Conservation (phyloP, 2,329 filamentous ascomycete genomes). For the Bipolaris oryzae region DNA sequence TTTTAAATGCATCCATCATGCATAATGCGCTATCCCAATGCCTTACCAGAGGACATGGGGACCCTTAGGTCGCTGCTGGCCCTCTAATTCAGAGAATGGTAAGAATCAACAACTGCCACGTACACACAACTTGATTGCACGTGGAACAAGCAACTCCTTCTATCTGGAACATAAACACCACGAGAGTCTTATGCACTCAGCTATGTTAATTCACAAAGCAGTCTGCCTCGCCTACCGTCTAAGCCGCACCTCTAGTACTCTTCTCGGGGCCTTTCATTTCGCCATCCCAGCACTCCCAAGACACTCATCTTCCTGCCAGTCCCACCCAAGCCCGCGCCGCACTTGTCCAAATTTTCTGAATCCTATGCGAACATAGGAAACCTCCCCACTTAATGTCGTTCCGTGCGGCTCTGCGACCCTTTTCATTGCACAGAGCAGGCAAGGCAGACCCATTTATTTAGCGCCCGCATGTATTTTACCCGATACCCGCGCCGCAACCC, state of each 20-base stretch:
- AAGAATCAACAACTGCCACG: not conserved
- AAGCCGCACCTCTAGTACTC: not conserved
- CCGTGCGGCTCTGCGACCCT: conserved; percentile 2
- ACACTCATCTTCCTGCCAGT: not conserved
- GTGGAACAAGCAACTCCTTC: not conserved
- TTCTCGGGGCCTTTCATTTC: not conserved
- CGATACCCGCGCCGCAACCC: conserved; percentile 18
- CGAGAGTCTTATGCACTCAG: not conserved
- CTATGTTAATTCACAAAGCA: not conserved
- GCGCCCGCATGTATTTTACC: conserved; percentile 12
- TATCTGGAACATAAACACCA: not conserved
- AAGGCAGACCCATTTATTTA: conserved; percentile 6
- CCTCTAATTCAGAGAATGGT: no score
- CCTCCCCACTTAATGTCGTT: not conserved
- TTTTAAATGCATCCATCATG: no score
- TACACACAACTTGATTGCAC: not conserved
- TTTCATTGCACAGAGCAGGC: conserved; percentile 6
- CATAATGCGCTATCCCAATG: no score
- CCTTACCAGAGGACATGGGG: no score
- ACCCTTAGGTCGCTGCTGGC: no score
- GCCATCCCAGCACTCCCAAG: not conserved
- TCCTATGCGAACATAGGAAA: not conserved
- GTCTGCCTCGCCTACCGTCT: not conserved
- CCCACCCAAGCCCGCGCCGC: not conserved
- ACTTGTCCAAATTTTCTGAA: not conserved